phyloP scores from a whole-genome alignment of 805 yeast species.

The Debaryomyces hansenii region DNA sequence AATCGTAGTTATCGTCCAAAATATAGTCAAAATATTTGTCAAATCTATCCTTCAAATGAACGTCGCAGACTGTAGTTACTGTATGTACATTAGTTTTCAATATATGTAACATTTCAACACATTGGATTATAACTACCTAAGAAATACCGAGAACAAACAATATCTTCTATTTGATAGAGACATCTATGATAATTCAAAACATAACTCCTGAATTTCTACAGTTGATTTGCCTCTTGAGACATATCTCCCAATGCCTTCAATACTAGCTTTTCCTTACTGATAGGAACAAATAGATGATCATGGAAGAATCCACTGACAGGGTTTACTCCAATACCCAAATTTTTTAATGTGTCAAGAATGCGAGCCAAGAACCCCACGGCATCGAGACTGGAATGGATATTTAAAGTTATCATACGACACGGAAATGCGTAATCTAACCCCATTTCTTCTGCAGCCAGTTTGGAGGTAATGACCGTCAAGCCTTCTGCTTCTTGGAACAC shows the following conservation, averaged over 20 bases:
- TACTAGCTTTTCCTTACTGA: not conserved
- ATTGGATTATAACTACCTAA: too few species aligned
- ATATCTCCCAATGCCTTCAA: not conserved
- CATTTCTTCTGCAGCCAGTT: not conserved
- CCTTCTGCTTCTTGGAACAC: not conserved
- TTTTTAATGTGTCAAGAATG: not conserved
- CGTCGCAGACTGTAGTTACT: too few species aligned
- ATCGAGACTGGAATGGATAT: not conserved
- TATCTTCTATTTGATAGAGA: too few species aligned
- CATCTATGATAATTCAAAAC: too few species aligned
- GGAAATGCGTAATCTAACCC: not conserved
- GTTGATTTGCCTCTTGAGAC: not conserved
- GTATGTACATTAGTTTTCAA: too few species aligned
- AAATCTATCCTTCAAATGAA: too few species aligned
- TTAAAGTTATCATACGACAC: not conserved
- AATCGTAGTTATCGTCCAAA: too few species aligned
- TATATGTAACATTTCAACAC: too few species aligned
- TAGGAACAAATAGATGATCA: not conserved
- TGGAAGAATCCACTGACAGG: slow-evolving; percentile 1
- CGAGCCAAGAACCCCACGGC: not conserved
- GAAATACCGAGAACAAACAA: too few species aligned
- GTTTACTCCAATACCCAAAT: slow-evolving; percentile 1
- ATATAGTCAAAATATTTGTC: too few species aligned
- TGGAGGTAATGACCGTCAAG: not conserved
- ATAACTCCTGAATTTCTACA: too few species aligned